Evolutionary conservation across 805 yeast species (phyloP).

Genomic region (Kockiozyma suomiensis): DNA sequence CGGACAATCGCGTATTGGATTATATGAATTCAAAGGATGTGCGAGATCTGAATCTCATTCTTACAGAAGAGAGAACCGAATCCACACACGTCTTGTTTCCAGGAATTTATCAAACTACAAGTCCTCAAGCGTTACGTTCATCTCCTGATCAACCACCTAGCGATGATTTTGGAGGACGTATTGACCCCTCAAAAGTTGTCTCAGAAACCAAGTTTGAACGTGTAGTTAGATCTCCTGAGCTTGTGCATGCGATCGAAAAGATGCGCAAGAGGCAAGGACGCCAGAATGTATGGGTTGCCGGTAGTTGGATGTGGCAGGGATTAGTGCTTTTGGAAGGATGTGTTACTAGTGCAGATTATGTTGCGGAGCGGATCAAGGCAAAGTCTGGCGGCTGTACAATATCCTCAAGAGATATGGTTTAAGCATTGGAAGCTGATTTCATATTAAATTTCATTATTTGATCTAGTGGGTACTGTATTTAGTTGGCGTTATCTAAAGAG

Average conservation of each 20-base stretch:
- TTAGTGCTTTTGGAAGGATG: constrained; percentile 31
- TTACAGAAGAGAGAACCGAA: constrained; percentile 11
- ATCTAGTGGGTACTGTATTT: too few relatives aligned
- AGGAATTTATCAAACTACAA: constrained; percentile 28
- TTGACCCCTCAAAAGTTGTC: constrained; percentile 15
- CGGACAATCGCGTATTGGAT: constrained; percentile 24
- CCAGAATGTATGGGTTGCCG: constrained; percentile 28
- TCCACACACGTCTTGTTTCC: constrained; percentile 28
- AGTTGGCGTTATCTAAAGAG: too few relatives aligned
- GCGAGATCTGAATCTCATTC: constrained; percentile 27
- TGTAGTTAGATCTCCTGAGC: constrained; percentile 21
- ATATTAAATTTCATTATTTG: not conserved
- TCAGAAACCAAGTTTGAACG: constrained; percentile 23
- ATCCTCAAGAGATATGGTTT: not conserved
- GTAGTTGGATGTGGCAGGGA: constrained; percentile 34
- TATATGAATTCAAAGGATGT: constrained; percentile 13
- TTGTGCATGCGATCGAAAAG: constrained; percentile 22
- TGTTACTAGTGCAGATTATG: constrained; percentile 22
- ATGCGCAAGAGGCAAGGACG: constrained; percentile 26
- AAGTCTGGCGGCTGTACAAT: not conserved
- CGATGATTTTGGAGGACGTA: constrained; percentile 25
- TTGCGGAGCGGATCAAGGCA: constrained; percentile 19
- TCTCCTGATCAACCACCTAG: not conserved
- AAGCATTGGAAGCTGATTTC: not conserved
- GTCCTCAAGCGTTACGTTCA: constrained; percentile 9